These are phyloP conservation scores for Mrakiaceae sp. DNA, from an alignment of 1,284 basidiomycete species.

Conservation along the genomic window DNA sequence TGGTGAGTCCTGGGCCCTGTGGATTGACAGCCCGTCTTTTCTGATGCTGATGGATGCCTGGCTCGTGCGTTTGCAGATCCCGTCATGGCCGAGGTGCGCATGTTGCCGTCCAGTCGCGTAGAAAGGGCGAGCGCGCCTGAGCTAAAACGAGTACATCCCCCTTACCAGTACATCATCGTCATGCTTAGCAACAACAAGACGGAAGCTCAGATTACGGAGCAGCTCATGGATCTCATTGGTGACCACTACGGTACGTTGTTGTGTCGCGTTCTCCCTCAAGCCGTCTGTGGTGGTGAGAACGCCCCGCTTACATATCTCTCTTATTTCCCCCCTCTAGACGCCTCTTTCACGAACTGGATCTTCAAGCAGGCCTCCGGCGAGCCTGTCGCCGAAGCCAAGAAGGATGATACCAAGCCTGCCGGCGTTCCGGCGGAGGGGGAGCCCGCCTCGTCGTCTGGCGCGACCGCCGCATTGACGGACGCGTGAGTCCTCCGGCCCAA, in stretches of 20 bases:
- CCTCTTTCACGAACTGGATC: conserved; percentile 16
- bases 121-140: background rate
- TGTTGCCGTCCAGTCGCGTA: background rate
- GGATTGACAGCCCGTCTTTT: background rate
- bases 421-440: too few relatives aligned
- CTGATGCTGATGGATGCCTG: background rate
- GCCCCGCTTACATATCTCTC: background rate
- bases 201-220: conserved; percentile 10
- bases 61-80: conserved; percentile 2
- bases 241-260: conserved; percentile 8
- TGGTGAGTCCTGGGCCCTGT: background rate
- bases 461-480: too few relatives aligned
- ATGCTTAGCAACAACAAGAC: conserved; percentile 17
- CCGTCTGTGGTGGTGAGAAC: background rate
- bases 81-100: conserved; percentile 14
- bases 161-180: conserved; percentile 16
- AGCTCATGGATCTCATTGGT: conserved; percentile 15
- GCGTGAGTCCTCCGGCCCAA: too few relatives aligned
- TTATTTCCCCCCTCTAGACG: background rate
- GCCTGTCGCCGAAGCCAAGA: background rate
- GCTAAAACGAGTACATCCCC: background rate
- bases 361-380: conserved; percentile 5
- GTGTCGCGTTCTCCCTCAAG: background rate
- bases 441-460: too few relatives aligned
- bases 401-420: too few relatives aligned